These are phyloP conservation scores for Epichloe festucae DNA, from an alignment of 2,329 filamentous ascomycete genomes.

Conservation along the genomic window DNA sequence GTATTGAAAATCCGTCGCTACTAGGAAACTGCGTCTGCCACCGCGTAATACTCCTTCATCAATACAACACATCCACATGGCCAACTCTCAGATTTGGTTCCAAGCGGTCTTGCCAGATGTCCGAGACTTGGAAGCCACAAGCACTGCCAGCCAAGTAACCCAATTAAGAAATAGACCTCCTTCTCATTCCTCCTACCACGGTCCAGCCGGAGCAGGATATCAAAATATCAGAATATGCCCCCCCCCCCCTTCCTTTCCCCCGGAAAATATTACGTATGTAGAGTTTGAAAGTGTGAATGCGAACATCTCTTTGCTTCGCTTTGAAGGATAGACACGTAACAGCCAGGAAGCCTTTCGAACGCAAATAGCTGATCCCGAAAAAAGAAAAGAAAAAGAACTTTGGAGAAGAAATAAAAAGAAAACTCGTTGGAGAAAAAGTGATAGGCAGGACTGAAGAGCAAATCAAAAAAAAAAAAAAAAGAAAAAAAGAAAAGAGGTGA, in stretches of 20 bases:
- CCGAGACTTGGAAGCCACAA: conserved; percentile 1
- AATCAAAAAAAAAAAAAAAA: conserved; percentile 3
- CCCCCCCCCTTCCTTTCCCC: background rate
- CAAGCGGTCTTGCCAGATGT: background rate
- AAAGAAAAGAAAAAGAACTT: background rate
- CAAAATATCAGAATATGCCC: background rate
- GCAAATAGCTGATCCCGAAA: background rate
- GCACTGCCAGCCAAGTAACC: background rate
- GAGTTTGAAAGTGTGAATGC: conserved; percentile 1
- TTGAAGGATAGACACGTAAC: background rate
- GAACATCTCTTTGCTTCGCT: conserved; percentile 5
- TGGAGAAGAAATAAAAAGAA: background rate
- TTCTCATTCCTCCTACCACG: conserved; percentile 11
- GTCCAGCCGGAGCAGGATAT: conserved; percentile 22
- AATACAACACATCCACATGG: conserved; percentile 4
- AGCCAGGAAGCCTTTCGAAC: background rate
- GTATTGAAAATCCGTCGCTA: background rate
- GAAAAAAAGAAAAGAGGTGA: background rate
- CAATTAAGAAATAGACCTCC: background rate
- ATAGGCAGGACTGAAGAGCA: conserved; percentile 9
- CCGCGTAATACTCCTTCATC: conserved; percentile 2
- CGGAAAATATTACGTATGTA: conserved; percentile 10
- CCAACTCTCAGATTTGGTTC: background rate
- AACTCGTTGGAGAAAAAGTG: background rate
- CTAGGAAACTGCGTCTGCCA: background rate